Conservation (phyloP, 2,329 filamentous ascomycete species). For the Trichoderma hamatum region DNA sequence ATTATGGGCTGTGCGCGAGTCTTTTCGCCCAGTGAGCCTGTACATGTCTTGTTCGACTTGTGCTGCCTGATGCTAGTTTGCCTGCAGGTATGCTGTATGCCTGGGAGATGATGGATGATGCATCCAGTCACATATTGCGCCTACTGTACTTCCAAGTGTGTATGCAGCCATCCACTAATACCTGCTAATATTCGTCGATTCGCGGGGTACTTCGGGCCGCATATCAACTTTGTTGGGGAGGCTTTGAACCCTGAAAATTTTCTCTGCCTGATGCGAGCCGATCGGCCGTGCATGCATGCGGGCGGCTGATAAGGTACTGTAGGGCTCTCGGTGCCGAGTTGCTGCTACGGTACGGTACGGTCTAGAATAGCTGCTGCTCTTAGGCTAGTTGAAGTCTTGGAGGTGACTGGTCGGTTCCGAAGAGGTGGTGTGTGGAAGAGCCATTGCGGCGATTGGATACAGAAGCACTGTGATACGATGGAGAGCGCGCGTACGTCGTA, state of each 20-base stretch:
- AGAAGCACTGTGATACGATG: neutral
- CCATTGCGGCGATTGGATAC: neutral
- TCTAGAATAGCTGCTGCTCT: neutral
- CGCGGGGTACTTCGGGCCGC: constrained; percentile 9
- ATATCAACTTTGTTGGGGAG: neutral
- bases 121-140: neutral
- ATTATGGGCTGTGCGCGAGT: neutral
- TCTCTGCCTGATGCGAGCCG: constrained; percentile 6
- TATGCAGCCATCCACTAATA: neutral
- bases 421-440: constrained; percentile 6
- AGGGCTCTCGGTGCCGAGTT: neutral
- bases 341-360: too few relatives aligned
- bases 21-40: neutral
- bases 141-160: too few relatives aligned
- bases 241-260: constrained; percentile 2
- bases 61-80: neutral
- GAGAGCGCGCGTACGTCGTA: too few relatives aligned
- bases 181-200: neutral
- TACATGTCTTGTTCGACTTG: neutral
- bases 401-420: neutral
- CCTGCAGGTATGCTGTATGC: neutral
- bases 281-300: constrained; percentile 24
- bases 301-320: constrained; percentile 3
- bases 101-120: neutral
- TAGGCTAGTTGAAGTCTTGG: neutral